Base-by-base conservation (phyloP, 1,284 basidiomycete genomes). In the Ustilago sp. region DNA sequence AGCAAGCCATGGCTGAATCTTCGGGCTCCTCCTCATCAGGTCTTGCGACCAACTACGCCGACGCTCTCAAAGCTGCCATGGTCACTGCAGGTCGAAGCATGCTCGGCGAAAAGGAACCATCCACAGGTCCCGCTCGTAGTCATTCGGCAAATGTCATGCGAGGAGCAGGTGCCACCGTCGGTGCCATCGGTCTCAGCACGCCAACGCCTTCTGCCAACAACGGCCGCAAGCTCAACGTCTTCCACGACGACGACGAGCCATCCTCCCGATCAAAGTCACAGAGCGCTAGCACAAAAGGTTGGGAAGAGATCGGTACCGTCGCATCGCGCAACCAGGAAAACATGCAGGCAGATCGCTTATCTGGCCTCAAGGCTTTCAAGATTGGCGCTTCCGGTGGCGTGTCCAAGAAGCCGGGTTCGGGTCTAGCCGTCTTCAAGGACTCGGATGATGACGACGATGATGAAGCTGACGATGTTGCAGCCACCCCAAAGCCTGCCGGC, bases 361-460 rank as follows among this genome's bases (percentile, higher is more conserved):
- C 64, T 12, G 68, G 65, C 48, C 23, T 54, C 32, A 62, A 59
- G 50, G 57, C 47, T 59, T 72, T 77, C 65, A 72, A 73, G 58
- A 72, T 79, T 31, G 70, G 74, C 19, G 74, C 69, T 2, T 52
- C 68, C 5, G 70, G 66, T n/a, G 73, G 73, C 43, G 57, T 74
- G n/a, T 62, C 74, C 43, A 79, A 77, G 63, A 79, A 70, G 54
- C 67, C 74, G 0, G 70, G 66, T 31, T 63, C 69, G 12, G 78
- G 78, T 9, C 71, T 83, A 7, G 81, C 81, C 8, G 80, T 83
- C 52, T 81, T 80, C 39, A 79, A 82, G 53, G 85, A 87, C 48
- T 87, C 87, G 32, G 87, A 88, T 50, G 88, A 88, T 54, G 88
- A 87, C 12, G 88, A 88, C 5, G 81, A 77, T 15, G 83, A 83